Base-by-base conservation (phyloP, 192 early-diverging fungal genomes). In the Martensiomyces pterosporus region DNA sequence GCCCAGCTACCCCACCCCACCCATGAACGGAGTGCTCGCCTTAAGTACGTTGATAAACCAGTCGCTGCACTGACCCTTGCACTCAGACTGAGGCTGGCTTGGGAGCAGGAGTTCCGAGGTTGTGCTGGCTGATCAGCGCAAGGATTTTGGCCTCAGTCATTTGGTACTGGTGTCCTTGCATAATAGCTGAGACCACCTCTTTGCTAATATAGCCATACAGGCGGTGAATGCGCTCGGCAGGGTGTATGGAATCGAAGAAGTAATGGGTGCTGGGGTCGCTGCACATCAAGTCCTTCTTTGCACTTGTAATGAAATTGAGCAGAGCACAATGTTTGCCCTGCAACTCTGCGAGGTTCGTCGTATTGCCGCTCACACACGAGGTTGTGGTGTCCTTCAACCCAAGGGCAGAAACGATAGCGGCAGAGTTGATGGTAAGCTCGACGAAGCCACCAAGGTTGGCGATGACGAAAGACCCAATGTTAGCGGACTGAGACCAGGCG, bases 231-330 rank as follows among this genome's bases (percentile, higher is more conserved):
- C 40, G 39, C 12, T 42, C 42, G 15, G 39, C 39, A 10, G 51
- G 51, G 40, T 52, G 51, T 3, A 52, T 32, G 10, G 6, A 3
- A 15, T 52, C 51, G 21, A 35, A 41, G 26, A 43, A 52, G 43
- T 43, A 52, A 0, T 7, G 5, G 6, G 18, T 16, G 10, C 51
- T 33, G 8, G 40, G 40, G 16, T 52, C 34, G 24, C 27, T 19
- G 27, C 51, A 52, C 15, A 42, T 13, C 26, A 38, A 2, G n/a
- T 21, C 9, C 2, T 24, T 23, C 9, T 34, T 41, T 19, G 23
- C 32, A 19, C 47, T 32, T 4, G 36, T 3, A 15, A 26, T 23
- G 18, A 44, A 34, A 3, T 26, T 37, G 6, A 33, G 15, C 1
- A 40, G 44, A 8, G 29, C 41, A 15, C 10, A 26, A 7, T 40